Conservation (phyloP, 257 asterid species). For the Striga asiatica region DNA sequence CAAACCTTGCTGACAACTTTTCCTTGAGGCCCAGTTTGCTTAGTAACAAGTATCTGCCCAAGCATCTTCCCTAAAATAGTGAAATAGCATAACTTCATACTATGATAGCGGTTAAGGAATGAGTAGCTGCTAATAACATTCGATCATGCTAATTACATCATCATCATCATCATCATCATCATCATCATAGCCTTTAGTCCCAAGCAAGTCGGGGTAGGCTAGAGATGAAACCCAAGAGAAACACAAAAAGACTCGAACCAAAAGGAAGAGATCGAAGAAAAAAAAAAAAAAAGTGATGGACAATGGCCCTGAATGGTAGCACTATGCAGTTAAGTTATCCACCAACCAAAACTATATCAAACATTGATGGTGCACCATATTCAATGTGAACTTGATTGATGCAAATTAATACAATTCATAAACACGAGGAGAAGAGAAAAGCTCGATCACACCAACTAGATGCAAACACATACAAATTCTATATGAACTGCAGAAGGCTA, state of each 20-base stretch:
- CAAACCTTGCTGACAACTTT: conserved; percentile 96
- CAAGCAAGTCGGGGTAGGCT: too few species aligned
- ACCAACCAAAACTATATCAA: neutral
- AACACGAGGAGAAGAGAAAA: conserved; percentile 3
- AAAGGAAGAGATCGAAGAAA: too few species aligned
- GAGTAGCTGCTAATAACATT: neutral
- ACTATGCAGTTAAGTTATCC: neutral
- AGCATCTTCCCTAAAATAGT: conserved; percentile 79
- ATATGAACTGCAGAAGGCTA: neutral
- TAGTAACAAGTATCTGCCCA: conserved; percentile 88
- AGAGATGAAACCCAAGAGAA: too few species aligned
- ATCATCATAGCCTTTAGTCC: too few species aligned
- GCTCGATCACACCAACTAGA: conserved; percentile 4
- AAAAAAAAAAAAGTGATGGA: neutral
- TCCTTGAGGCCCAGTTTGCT: conserved; percentile 94
- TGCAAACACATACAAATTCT: neutral
- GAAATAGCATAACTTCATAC: conserved; percentile 20
- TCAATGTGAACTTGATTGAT: conserved; percentile 2
- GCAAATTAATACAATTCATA: neutral
- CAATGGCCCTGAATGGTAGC: conserved; percentile 1
- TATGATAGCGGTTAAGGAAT: neutral
- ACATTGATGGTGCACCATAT: neutral
- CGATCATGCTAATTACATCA: neutral
- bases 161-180: neutral
- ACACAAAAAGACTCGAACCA: too few species aligned